Evolutionary conservation across 2,329 filamentous ascomycete species (phyloP).

Genomic region (Venturia nashicola): DNA sequence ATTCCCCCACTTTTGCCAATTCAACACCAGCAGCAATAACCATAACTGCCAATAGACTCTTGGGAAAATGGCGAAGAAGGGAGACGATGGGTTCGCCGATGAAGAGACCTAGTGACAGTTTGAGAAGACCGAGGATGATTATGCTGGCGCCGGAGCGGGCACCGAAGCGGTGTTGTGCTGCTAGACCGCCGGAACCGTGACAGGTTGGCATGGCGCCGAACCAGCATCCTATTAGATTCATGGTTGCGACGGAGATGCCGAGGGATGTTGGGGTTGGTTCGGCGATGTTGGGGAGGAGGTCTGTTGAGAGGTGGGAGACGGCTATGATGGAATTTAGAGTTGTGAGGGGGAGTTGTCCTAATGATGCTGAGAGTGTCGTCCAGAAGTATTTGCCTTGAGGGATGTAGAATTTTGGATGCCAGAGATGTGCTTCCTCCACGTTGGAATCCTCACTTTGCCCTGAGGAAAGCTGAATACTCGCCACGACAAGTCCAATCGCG

Average conservation of each 20-base stretch:
- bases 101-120: conserved; percentile 58
- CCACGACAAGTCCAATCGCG: conserved; percentile 53
- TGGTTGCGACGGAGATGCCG: conserved; percentile 66
- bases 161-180: conserved; percentile 83
- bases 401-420: conserved; percentile 43
- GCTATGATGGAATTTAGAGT: conserved; percentile 89
- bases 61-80: conserved; percentile 61
- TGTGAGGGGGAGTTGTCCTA: conserved; percentile 83
- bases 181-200: conserved; percentile 82
- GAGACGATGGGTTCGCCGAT: conserved; percentile 63
- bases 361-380: conserved; percentile 52
- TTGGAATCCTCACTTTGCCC: conserved; percentile 11
- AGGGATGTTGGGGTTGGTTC: conserved; percentile 63
- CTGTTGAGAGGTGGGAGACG: conserved; percentile 63
- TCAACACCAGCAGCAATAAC: conserved; percentile 84
- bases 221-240: conserved; percentile 81
- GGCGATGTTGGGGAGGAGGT: conserved; percentile 54
- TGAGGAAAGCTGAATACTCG: conserved; percentile 23
- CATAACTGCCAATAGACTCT: conserved; percentile 69
- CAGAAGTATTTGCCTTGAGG: conserved; percentile 36
- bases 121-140: conserved; percentile 64
- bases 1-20: conserved; percentile 72
- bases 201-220: conserved; percentile 94
- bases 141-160: conserved; percentile 78
- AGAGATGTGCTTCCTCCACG: conserved; percentile 23